Evolutionary conservation across 164 flowering plant species (phyloP), one percentile per base, ranked within the genome.

Genomic region (Nelumbo lutea): DNA sequence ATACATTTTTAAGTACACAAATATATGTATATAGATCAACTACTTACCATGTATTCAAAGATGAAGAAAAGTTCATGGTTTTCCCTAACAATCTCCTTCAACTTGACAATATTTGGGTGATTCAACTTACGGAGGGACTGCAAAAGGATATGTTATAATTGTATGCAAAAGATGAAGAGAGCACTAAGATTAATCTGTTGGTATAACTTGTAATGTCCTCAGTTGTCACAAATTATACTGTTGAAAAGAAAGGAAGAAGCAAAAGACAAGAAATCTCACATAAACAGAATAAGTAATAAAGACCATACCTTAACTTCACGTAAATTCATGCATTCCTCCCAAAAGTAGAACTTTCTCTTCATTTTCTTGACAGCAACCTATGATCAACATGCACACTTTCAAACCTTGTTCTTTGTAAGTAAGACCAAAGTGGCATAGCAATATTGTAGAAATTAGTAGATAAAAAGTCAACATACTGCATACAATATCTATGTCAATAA

Each of bases 331-430:
- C 94, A 89, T 69, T 90, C 98, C 68, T 90, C 96, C 98, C 98
- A 92, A 63, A 69, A 81, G 69, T 78, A 90, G 68, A 80, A 92
- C 78, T 85, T 90, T 61, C 93, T 87, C 79, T 90, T 92, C 98
- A 92, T 88, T 77, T 85, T 92, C 79, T 92, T 92, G n/a, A 92
- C 84, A 53, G 98, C 98, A 86, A 92, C 98, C 98, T 92, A 70
- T 61, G 58, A 67, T 2, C 14, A 59, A 68, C 14, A 61, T 41
- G 64, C 42, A 74, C 8, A 15, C 67, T 9, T 39, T 44, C 55
- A 69, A 61, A 51, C 41, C 15, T 65, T 10, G 42, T 50, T 59
- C 62, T 55, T 46, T 40, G 44, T 56, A 51, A 8, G 10, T 27
- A 27, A 27, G 27, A 27, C 27, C 27, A 27, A 27, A 27, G 27